phyloP scores from a whole-genome alignment of 768 basidiomycete genomes.

The Russula olivacea region DNA sequence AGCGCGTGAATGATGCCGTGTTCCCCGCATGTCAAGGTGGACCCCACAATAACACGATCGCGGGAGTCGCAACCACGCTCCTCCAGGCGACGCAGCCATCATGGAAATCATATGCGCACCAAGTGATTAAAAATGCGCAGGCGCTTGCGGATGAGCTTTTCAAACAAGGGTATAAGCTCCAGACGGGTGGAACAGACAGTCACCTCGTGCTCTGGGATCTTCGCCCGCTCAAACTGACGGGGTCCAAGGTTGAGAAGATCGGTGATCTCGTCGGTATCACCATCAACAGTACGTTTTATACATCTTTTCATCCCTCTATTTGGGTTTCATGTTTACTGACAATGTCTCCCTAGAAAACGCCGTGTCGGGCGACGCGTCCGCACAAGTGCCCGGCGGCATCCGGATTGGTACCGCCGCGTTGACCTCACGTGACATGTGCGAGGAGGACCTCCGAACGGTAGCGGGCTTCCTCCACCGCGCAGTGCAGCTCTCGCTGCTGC shows the following conservation, averaged over 20 bases:
- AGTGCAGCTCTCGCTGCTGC: constrained; percentile 79
- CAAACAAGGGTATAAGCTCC: constrained; percentile 86
- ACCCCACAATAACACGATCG: constrained; percentile 98
- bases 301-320: background rate
- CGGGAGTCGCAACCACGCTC: constrained; percentile 88
- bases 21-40: constrained; percentile 99
- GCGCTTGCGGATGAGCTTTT: constrained; percentile 69
- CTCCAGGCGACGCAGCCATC: constrained; percentile 85
- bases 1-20: constrained; percentile 95
- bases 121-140: constrained; percentile 85
- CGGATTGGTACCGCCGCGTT: constrained; percentile 92
- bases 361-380: constrained; percentile 93
- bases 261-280: constrained; percentile 96
- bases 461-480: constrained; percentile 91
- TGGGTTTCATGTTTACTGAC: background rate
- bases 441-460: constrained; percentile 80
- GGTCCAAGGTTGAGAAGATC: constrained; percentile 97
- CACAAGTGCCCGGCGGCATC: constrained; percentile 94
- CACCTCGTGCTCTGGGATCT: constrained; percentile 98
- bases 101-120: constrained; percentile 88
- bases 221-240: constrained; percentile 91
- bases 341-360: constrained; percentile 65
- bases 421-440: constrained; percentile 90
- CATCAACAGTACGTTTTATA: constrained; percentile 69
- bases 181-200: constrained; percentile 95